phyloP scores from a whole-genome alignment of 2,329 filamentous ascomycete species.

The Sporothrix humicola region DNA sequence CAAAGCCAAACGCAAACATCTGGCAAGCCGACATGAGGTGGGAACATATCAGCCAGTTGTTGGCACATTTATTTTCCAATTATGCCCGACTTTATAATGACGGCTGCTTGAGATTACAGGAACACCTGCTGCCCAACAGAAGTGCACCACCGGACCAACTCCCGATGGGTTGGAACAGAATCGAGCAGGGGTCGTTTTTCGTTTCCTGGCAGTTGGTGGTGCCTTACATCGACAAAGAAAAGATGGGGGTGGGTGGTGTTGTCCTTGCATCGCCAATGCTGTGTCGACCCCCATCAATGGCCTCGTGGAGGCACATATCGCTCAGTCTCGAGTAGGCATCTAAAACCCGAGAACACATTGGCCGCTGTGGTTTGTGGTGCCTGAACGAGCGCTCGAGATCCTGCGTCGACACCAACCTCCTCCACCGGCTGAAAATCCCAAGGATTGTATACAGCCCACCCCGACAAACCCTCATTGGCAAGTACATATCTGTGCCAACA shows the following conservation, averaged over 20 bases:
- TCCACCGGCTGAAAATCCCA: background rate
- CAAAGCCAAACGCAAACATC: background rate
- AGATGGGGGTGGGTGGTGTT: conserved; percentile 24
- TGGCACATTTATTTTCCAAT: background rate
- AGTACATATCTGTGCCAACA: background rate
- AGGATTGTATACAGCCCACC: background rate
- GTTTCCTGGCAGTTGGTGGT: conserved; percentile 24
- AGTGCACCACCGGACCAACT: conserved; percentile 17
- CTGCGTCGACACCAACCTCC: background rate
- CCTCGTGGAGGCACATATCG: background rate
- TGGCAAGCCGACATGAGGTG: background rate
- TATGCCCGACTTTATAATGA: conserved; percentile 24
- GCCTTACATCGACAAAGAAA: conserved; percentile 36
- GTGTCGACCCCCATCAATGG: background rate
- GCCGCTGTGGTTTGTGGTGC: background rate
- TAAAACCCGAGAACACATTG: background rate
- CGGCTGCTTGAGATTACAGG: background rate
- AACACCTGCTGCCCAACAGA: conserved; percentile 35
- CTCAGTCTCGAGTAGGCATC: background rate
- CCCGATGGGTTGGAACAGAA: conserved; percentile 36
- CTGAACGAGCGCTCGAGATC: background rate
- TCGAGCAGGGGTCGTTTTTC: conserved; percentile 23
- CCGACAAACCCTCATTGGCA: background rate
- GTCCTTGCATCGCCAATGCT: background rate
- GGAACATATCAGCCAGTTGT: background rate